These are phyloP conservation scores for Plantago ovata DNA, from an alignment of 257 asterid genomes.

Conservation along the genomic window DNA sequence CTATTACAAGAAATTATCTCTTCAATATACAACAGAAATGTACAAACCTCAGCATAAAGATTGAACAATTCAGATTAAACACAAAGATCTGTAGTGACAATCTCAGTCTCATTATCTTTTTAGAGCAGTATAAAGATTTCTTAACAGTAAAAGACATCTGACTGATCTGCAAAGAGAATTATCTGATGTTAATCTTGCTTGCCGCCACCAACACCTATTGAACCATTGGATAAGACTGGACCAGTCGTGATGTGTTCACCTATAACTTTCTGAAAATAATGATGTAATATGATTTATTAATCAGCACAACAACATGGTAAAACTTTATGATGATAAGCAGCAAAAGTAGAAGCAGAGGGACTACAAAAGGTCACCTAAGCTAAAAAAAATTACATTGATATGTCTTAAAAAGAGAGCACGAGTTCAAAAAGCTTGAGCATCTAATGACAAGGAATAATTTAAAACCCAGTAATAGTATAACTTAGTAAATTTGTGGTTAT, in stretches of 20 bases:
- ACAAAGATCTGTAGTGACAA: neutral
- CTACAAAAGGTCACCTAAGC: conserved; percentile 1
- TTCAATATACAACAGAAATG: neutral
- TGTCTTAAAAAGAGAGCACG: neutral
- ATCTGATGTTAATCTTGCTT: conserved; percentile 45
- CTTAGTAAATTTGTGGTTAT: too few relatives aligned
- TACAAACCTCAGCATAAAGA: neutral
- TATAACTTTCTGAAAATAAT: conserved; percentile 38
- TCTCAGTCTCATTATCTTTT: neutral
- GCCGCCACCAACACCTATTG: conserved; percentile 34
- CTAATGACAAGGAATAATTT: too few relatives aligned
- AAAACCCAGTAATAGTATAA: too few relatives aligned
- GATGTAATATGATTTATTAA: conserved; percentile 10
- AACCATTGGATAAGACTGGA: conserved; percentile 33
- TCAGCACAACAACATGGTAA: conserved; percentile 2
- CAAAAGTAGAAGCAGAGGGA: neutral
- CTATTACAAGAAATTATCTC: neutral
- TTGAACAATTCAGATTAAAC: neutral
- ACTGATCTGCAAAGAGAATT: conserved; percentile 12
- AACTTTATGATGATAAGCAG: neutral
- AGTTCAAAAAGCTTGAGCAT: too few relatives aligned
- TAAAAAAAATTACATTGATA: conserved; percentile 4
- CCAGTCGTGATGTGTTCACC: conserved; percentile 31
- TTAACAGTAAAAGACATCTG: conserved; percentile 11
- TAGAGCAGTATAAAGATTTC: neutral